phyloP scores from a whole-genome alignment of 2,329 filamentous ascomycete species.

The Periconia macrospinosa region DNA sequence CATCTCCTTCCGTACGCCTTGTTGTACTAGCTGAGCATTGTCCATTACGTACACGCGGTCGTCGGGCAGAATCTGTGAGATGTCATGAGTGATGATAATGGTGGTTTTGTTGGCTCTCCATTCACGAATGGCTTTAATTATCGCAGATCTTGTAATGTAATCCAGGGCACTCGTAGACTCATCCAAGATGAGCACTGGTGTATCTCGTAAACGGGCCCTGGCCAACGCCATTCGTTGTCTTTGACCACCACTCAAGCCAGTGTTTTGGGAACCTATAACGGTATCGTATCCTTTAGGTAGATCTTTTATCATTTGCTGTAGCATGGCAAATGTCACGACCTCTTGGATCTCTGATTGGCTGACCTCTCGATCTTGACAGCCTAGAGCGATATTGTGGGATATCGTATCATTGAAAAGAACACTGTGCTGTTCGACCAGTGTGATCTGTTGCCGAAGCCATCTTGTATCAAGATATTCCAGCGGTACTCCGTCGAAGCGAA shows the following conservation, averaged over 20 bases:
- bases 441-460: constrained; percentile 79
- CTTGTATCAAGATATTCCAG: constrained; percentile 63
- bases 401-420: constrained; percentile 81
- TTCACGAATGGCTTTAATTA: constrained; percentile 73
- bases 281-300: constrained; percentile 75
- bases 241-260: constrained; percentile 80
- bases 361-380: constrained; percentile 56
- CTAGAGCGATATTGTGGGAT: constrained; percentile 76
- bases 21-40: constrained; percentile 65
- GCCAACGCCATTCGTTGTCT: constrained; percentile 80
- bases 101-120: constrained; percentile 86
- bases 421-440: constrained; percentile 79
- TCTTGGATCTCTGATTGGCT: constrained; percentile 59
- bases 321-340: constrained; percentile 68
- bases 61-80: constrained; percentile 69
- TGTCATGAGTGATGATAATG: constrained; percentile 90
- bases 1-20: constrained; percentile 66
- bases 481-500: constrained; percentile 68
- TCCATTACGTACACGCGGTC: constrained; percentile 85
- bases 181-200: constrained; percentile 81
- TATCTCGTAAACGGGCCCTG: constrained; percentile 73
- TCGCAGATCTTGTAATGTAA: constrained; percentile 64
- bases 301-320: constrained; percentile 67
- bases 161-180: constrained; percentile 88
- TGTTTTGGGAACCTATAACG: constrained; percentile 68